Base-by-base conservation (phyloP, 768 basidiomycete genomes). In the Termitomyces titanicus region DNA sequence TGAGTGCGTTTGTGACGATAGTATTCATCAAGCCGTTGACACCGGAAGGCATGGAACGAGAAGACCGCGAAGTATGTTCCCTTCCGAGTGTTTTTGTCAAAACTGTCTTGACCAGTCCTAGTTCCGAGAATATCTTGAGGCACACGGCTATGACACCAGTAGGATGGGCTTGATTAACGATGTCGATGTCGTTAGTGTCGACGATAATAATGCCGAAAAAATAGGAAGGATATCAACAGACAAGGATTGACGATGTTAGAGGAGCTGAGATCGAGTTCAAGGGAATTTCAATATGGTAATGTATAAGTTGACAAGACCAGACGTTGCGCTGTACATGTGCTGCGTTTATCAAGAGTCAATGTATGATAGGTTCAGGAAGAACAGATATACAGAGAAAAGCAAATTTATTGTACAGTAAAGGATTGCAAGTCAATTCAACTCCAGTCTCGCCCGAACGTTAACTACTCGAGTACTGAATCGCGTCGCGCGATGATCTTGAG, bases 41-140 rank as follows among this genome's bases (percentile, higher is more conserved):
- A 7, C 81, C 84, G 27, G 90, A 94, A 56, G 88, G 89, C 34
- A 92, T 93, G 89, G 74, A 68, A 18, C 76, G 80, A 44, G 91
- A 94, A 38, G 54, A 55, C 24, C 12, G 24, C 2, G 54, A 55
- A 6, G 54, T 49, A 25, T 3, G 42, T 27, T 18, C 15, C 13
- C n/a, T 38, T 15, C 8, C 15, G 1, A 12, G 15, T 18, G 5
- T 27, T n/a, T 17, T 35, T 7, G 5, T 39, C 13, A 11, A n/a
- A 1, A 54, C 9, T 24, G 8, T 53, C 8, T 13, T 13, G 40
- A 29, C 13, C 8, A 18, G 10, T 13, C 37, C 2, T 60, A 86
- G 80, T 95, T 95, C 83, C 88, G 90, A 54, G 78, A 79, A 57
- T 96, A 94, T 66, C 79, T 96, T 51, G 84, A 84, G 63, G 76